A percentile compares a stretch with the other conserved stretches of the same genome.
Evolutionary conservation across 179 eudicot genomes (phyloP).

Genomic region (Patellifolia procumbens): DNA sequence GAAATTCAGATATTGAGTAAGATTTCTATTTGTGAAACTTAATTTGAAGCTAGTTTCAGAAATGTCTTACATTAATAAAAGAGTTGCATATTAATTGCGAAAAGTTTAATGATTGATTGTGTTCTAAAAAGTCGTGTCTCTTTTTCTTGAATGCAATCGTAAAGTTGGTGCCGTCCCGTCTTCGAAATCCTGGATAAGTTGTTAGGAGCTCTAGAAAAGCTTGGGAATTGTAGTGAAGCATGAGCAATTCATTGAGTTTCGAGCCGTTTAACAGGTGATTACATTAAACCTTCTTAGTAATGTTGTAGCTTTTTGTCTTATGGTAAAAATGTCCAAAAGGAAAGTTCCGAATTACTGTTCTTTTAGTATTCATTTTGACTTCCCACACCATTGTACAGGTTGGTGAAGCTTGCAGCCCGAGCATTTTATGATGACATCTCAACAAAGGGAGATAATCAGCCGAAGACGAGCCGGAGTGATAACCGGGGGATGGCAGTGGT

Average conservation of each 20-base stretch:
- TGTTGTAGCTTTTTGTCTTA: background rate
- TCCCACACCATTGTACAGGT: slow-evolving; percentile 39
- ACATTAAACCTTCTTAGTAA: background rate
- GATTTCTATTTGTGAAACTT: too few species aligned
- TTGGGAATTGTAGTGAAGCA: background rate
- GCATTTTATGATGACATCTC: slow-evolving; percentile 91
- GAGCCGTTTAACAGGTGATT: slow-evolving; percentile 60
- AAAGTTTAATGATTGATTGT: too few species aligned
- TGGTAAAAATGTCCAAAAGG: background rate
- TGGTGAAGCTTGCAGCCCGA: slow-evolving; percentile 91
- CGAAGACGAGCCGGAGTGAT: slow-evolving; percentile 73
- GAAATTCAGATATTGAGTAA: too few species aligned
- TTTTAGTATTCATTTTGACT: background rate
- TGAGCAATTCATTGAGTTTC: slow-evolving; percentile 38
- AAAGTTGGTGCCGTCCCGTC: background rate
- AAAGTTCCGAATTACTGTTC: background rate
- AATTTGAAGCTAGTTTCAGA: too few species aligned
- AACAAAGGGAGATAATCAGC: slow-evolving; percentile 75
- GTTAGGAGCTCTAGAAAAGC: background rate
- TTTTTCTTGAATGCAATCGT: background rate
- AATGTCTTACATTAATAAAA: too few species aligned
- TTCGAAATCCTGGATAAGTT: background rate
- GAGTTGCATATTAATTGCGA: too few species aligned
- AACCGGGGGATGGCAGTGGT: slow-evolving; percentile 93
- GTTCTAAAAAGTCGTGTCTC: too few species aligned